Evolutionary conservation across 306 rosid species (phyloP).

Genomic region (Vigna angularis): DNA sequence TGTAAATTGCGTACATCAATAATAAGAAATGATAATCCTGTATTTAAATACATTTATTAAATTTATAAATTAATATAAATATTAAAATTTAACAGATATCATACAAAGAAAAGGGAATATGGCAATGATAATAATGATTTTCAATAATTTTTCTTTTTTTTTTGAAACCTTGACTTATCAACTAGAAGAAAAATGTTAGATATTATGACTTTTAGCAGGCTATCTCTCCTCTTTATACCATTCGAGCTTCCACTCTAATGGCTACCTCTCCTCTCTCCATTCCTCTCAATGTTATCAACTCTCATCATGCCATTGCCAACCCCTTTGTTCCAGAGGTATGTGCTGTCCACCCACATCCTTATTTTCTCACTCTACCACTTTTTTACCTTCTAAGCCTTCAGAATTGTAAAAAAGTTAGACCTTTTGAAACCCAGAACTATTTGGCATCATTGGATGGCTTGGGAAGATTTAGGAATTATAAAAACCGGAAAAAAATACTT

Average conservation of each 20-base stretch:
- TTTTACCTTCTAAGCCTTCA: slow-evolving; percentile 8
- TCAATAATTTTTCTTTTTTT: no score
- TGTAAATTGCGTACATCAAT: no score
- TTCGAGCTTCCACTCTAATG: slow-evolving; percentile 48
- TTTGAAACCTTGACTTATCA: no score
- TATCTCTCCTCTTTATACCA: slow-evolving; percentile 49
- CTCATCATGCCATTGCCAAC: slow-evolving; percentile 39
- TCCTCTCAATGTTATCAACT: slow-evolving; percentile 35
- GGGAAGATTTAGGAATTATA: neutral
- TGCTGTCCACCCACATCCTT: neutral
- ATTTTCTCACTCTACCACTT: neutral
- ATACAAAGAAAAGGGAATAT: no score
- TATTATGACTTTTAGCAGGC: neutral
- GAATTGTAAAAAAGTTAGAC: neutral
- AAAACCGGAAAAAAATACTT: neutral
- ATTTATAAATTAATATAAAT: no score
- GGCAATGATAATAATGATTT: no score
- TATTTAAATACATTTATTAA: no score
- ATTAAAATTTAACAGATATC: no score
- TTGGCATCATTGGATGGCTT: slow-evolving; percentile 19
- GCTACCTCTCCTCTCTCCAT: slow-evolving; percentile 51
- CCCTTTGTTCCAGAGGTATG: slow-evolving; percentile 82
- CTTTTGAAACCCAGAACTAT: slow-evolving; percentile 22
- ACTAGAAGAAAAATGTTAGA: no score
- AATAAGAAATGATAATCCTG: no score